phyloP scores from a whole-genome alignment of 2,329 filamentous ascomycete genomes.

The Aspergillus uvarum region DNA sequence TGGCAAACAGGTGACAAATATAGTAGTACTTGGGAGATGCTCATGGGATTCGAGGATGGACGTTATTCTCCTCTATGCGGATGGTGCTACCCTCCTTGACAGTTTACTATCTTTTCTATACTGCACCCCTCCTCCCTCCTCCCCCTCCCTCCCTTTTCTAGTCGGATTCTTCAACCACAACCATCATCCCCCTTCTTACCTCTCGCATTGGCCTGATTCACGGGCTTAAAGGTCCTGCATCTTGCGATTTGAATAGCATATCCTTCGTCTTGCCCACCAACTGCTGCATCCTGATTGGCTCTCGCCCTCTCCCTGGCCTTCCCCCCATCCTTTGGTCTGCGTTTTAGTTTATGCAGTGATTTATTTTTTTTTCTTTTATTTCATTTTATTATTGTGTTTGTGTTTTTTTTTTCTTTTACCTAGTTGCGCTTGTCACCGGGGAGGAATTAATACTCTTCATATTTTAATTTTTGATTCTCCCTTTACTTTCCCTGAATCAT shows the following conservation, averaged over 20 bases:
- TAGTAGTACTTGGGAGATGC: slow-evolving; percentile 23
- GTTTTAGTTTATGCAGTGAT: slow-evolving; percentile 2
- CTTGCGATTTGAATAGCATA: slow-evolving; percentile 10
- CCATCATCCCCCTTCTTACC: slow-evolving; percentile 4
- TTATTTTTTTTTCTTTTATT: not conserved
- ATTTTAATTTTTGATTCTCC: not conserved
- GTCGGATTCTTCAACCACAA: not conserved
- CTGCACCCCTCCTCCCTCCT: slow-evolving; percentile 7
- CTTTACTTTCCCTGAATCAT: not conserved
- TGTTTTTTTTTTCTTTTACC: no score
- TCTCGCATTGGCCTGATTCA: not conserved
- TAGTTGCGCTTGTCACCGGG: not conserved
- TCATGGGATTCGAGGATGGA: slow-evolving; percentile 26
- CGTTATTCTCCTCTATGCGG: slow-evolving; percentile 19
- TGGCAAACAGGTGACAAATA: slow-evolving; percentile 27
- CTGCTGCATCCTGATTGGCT: slow-evolving; percentile 18
- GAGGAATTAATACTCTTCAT: not conserved
- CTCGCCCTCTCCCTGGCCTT: slow-evolving; percentile 29
- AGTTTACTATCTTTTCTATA: slow-evolving; percentile 13
- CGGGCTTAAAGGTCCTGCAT: slow-evolving; percentile 9
- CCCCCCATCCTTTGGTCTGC: slow-evolving; percentile 11
- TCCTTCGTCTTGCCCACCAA: slow-evolving; percentile 7
- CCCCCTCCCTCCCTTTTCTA: not conserved
- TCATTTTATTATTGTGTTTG: no score
- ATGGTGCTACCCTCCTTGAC: slow-evolving; percentile 28